These are phyloP conservation scores for Mucor indicus DNA, from an alignment of 371 early-diverging fungal genomes.

Conservation along the genomic window DNA sequence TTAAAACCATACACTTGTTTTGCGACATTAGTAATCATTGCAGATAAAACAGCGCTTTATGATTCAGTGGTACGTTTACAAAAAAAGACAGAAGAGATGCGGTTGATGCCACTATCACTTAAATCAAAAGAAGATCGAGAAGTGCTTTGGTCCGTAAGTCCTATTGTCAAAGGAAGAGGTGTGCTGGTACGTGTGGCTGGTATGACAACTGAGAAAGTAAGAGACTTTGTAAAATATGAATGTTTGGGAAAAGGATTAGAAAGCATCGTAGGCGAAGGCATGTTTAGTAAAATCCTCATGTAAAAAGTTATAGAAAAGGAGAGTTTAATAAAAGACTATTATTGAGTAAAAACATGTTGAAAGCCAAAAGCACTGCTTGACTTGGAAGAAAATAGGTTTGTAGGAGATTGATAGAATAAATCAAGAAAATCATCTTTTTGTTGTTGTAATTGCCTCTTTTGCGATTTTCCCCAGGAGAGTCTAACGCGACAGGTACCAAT, in stretches of 20 bases:
- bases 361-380: too few relatives aligned
- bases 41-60: conserved; percentile 2
- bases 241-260: conserved; percentile 30
- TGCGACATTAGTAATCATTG: conserved; percentile 41
- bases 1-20: conserved; percentile 41
- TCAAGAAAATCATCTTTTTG: too few relatives aligned
- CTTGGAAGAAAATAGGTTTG: too few relatives aligned
- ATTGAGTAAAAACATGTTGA: too few relatives aligned
- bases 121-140: conserved; percentile 18
- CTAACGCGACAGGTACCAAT: conserved; percentile 81
- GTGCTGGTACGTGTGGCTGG: conserved; percentile 44
- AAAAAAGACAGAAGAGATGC: conserved; percentile 25
- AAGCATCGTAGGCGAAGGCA: conserved; percentile 39
- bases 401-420: too few relatives aligned
- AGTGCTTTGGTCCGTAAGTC: conserved; percentile 38
- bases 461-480: conserved; percentile 87
- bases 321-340: too few relatives aligned
- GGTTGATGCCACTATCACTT: conserved; percentile 24
- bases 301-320: too few relatives aligned
- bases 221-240: conserved; percentile 42
- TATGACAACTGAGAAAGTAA: conserved; percentile 41
- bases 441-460: conserved; percentile 22
- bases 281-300: conserved; percentile 39
- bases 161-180: conserved; percentile 28
- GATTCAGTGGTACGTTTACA: conserved; percentile 14